Evolutionary conservation across 2,329 filamentous ascomycete species (phyloP), one percentile per base, ranked within the genome.

Genomic region (Magnaporthiopsis incrustans): DNA sequence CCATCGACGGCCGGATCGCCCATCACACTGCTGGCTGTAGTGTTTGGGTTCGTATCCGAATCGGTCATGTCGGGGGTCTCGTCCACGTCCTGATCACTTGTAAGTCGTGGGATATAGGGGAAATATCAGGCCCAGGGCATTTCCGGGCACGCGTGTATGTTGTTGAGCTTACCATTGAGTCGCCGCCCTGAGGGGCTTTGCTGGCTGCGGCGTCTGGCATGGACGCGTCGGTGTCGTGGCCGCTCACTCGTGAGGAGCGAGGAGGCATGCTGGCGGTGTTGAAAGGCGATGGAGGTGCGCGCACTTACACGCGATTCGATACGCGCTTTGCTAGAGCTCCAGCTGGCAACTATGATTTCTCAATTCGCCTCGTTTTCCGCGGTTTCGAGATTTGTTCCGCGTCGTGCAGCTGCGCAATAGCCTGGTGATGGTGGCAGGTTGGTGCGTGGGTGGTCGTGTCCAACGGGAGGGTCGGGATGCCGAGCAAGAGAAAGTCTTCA

Each of bases 21-120:
- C 64, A 84, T 87, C 70, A 96, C 86, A 75, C 93, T 97, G 79
- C 91, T 97, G 63, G 90, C 91, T 61, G 85, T 87, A 15, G 85
- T 88, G 69, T 88, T 88, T 12, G 85, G 84, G 67, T 88, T 87
- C 25, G 85, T 87, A 70, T 89, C 86, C 12, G 85, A 87, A 67
- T 88, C 86, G 65, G 85, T 86, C 71, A 84, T 87, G 70, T 88
- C 86, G 60, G 85, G 85, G 8, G 86, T 88, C 69, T 88, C 85
- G 68, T 88, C 85, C 57, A 87, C 80, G 62, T 87, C 82, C 85
- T 83, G 30, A 15, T 66, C 66, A 63, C 66, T 63, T 64, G 62
- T 56, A 60, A 59, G 61, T 63, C 15, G 27, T 62, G 26, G 60
- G 7, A 56, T 62, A 6, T 6, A 53, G 22, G 25, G 25, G 60